Evolutionary conservation across 73 alveolate genomes (phyloP).

Genomic region (Diophrys appendiculata): DNA sequence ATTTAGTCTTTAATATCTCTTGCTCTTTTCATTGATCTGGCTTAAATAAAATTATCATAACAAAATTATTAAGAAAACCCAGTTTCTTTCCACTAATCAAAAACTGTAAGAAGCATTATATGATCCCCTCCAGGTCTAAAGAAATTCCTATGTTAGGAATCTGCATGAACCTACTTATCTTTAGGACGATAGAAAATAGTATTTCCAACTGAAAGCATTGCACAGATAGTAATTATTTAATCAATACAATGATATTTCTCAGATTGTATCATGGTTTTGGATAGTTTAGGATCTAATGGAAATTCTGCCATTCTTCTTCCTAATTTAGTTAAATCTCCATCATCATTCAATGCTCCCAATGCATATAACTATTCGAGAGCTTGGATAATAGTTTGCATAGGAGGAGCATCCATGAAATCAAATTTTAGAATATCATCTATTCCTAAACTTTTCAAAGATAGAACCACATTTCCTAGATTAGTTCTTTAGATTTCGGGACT

Average conservation of each 20-base stretch:
- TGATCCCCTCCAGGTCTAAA: conserved; percentile 99
- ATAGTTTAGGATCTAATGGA: conserved; percentile 97
- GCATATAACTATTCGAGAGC: conserved; percentile 98
- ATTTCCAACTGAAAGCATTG: conserved; percentile 98
- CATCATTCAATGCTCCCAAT: conserved; percentile 98
- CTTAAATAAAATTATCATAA: conserved; percentile 95
- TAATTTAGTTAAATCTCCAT: conserved; percentile 98
- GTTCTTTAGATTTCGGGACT: conserved; percentile 99
- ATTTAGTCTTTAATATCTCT: conserved; percentile 98
- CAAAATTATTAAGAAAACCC: conserved; percentile 94
- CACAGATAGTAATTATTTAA: conserved; percentile 90
- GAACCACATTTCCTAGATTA: conserved; percentile 96
- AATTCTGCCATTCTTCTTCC: conserved; percentile 99
- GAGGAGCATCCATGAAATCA: conserved; percentile 99
- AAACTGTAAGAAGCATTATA: conserved; percentile 94
- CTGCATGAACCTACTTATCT: conserved; percentile 95
- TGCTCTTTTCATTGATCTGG: conserved; percentile 97
- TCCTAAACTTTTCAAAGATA: conserved; percentile 98
- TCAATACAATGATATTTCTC: conserved; percentile 95
- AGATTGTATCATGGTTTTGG: conserved; percentile 84
- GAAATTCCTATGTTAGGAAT: conserved; percentile 95
- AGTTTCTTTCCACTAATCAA: conserved; percentile 98
- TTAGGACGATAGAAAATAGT: conserved; percentile 95
- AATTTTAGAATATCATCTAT: conserved; percentile 97
- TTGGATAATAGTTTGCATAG: conserved; percentile 93